Evolutionary conservation across 306 rosid species (phyloP), one percentile per base, ranked within the genome.

Genomic region (Notholithocarpus densiflorus): DNA sequence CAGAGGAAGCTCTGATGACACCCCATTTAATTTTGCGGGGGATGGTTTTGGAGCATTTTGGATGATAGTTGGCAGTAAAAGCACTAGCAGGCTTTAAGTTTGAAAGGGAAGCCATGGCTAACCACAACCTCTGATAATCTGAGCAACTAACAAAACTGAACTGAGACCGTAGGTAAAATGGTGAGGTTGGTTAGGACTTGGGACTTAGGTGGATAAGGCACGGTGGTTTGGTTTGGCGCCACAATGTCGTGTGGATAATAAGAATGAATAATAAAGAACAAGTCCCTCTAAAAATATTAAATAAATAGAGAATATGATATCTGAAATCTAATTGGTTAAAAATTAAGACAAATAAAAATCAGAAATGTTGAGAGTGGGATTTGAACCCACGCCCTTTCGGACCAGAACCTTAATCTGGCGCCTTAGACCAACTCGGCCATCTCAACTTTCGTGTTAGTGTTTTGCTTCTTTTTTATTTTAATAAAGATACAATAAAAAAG

Each of bases 1-100:
- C 90, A 52, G 97, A 85, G 83, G 93, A 91, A 77, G 96, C 90
- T 65, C 82, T 84, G 59, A 56, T 70, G 53, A 48, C 53, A 62
- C 85, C 82, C 76, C 73, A 85, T 77, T 73, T 37, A 37, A 37
- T 37, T 37, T 37, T 82, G 14, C 75, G 81, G 69, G 40, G 87
- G 82, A 74, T 77, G 83, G 75, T 23, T 51, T 56, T 80, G 86
- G 75, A 74, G 80, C 78, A 37, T 70, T 26, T 71, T 61, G 14
- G 40, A 11, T 19, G 71, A 32, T 32, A 60, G 26, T 48, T 11
- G 26, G 81, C 75, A 19, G 48, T 12, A 10, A 27, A 77, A 37
- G 73, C 45, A 7, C 45, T 7, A 37, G 11, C 57, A 5, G 73
- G 54, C 15, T 68, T 79, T 48, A 48, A 48, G 53, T 48, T 48